phyloP scores from a whole-genome alignment of 2,329 filamentous ascomycete species.

The Talaromyces sp. region DNA sequence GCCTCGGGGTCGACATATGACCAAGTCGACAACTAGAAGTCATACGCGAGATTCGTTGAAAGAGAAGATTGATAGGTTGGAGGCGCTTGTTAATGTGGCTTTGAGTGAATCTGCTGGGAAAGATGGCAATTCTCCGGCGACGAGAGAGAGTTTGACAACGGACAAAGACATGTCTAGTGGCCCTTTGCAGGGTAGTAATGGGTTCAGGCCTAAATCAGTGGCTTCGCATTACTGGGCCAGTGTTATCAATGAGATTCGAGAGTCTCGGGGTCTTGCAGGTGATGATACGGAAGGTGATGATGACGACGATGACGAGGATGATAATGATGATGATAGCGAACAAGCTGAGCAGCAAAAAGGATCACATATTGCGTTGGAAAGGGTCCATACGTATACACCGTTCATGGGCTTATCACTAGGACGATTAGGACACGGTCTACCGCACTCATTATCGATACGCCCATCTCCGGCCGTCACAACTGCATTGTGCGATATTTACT shows the following conservation, averaged over 20 bases:
- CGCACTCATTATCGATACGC: constrained; percentile 5
- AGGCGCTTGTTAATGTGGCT: constrained; percentile 14
- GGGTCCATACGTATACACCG: background rate
- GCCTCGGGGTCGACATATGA: constrained; percentile 18
- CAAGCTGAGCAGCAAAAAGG: background rate
- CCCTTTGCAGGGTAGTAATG: background rate
- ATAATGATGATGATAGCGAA: background rate
- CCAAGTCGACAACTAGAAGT: background rate
- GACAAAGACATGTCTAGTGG: background rate
- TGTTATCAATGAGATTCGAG: constrained; percentile 2
- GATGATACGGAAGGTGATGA: constrained; percentile 6
- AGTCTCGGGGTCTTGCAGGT: background rate
- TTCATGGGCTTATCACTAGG: constrained; percentile 6
- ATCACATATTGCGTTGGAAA: background rate
- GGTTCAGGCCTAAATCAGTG: background rate
- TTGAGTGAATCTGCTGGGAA: background rate
- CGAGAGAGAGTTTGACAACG: background rate
- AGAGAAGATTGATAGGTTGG: constrained; percentile 16
- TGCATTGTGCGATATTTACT: constrained; percentile 17
- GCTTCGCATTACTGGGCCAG: background rate
- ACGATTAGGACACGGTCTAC: background rate
- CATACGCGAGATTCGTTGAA: constrained; percentile 9
- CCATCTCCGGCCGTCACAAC: constrained; percentile 2
- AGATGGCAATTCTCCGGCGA: background rate
- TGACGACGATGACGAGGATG: background rate